phyloP scores from a whole-genome alignment of 257 asterid genomes.

The Nicotiana otophora region DNA sequence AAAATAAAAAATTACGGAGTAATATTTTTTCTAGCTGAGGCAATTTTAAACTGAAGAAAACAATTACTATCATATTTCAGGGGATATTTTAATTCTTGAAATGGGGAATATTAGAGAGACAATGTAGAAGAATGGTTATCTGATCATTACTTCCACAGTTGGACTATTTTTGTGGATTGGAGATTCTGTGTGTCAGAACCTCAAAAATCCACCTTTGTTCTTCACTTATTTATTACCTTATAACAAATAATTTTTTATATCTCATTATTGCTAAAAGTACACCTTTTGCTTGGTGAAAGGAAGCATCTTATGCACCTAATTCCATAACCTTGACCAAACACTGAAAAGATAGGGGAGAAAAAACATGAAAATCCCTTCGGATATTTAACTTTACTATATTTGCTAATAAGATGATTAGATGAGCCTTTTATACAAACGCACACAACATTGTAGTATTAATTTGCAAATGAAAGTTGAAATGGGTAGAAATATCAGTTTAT shows the following conservation, averaged over 20 bases:
- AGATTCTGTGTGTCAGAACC: slow-evolving; percentile 2
- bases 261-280: background rate
- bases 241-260: background rate
- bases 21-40: background rate
- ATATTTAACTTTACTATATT: background rate
- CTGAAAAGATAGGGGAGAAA: background rate
- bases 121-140: background rate
- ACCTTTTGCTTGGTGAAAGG: slow-evolving; percentile 8
- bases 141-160: background rate
- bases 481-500: too few species aligned
- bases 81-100: background rate
- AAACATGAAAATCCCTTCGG: background rate
- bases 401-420: background rate
- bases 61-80: background rate
- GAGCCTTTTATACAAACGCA: background rate
- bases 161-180: background rate
- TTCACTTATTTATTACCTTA: background rate
- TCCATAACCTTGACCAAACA: slow-evolving; percentile 3
- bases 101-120: background rate
- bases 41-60: background rate
- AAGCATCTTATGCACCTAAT: slow-evolving; percentile 11
- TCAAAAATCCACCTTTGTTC: background rate
- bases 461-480: too few species aligned
- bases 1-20: background rate
- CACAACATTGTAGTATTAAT: too few species aligned